phyloP scores from a whole-genome alignment of 768 basidiomycete genomes.

The Galerina sulciceps region DNA sequence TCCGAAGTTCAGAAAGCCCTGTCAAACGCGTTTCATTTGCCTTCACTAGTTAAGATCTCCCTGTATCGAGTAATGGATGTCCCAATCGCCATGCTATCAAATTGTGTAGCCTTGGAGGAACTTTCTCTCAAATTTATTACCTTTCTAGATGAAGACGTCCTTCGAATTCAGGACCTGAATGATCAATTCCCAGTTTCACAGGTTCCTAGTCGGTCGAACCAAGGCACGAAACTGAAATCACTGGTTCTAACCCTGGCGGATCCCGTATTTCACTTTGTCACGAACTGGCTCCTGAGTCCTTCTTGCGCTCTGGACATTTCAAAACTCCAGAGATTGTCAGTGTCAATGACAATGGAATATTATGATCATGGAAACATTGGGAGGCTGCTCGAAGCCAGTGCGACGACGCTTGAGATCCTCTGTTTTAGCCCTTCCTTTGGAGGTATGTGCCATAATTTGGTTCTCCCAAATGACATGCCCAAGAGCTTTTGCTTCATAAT shows the following conservation, averaged over 20 bases:
- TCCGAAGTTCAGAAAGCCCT: not conserved
- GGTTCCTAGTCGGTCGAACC: no score
- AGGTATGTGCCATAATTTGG: not conserved
- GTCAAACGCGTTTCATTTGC: not conserved
- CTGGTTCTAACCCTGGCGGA: conserved; percentile 3
- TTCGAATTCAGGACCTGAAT: not conserved
- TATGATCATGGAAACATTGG: conserved; percentile 7
- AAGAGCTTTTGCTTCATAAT: no score
- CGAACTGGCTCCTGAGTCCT: not conserved
- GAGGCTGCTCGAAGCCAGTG: conserved; percentile 1
- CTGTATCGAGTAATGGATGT: conserved; percentile 11
- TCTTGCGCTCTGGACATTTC: not conserved
- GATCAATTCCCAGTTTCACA: not conserved
- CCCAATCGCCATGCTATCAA: not conserved
- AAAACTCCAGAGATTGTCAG: not conserved
- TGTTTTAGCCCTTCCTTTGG: conserved; percentile 9
- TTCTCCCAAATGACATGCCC: no score
- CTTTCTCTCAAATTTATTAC: conserved; percentile 4
- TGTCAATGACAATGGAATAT: conserved; percentile 13
- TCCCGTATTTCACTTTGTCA: conserved; percentile 2
- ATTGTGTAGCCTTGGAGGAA: not conserved
- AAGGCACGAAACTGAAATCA: not conserved
- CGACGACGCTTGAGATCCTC: conserved; percentile 1
- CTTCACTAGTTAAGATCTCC: not conserved
- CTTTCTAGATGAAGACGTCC: conserved; percentile 1